phyloP scores from a whole-genome alignment of 225 moss, liverwort and hornwort genomes.

The Neckera pumila region DNA sequence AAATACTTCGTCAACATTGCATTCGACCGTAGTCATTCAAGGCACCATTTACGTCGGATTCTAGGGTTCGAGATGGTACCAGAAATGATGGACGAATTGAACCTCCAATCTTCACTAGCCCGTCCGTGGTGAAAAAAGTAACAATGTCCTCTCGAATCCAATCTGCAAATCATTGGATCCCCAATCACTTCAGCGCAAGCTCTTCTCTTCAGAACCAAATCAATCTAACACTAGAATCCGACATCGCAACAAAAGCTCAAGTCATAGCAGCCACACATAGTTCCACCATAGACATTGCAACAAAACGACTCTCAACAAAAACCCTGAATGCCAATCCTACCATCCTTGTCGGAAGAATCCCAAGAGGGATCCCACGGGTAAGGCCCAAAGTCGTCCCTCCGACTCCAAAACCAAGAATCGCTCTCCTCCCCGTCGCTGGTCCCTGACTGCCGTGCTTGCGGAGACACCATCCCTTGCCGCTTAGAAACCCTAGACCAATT shows the following conservation, averaged over 20 bases:
- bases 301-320: not conserved
- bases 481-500: not conserved
- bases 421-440: constrained; percentile 30
- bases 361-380: constrained; percentile 96
- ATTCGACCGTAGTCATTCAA: not conserved
- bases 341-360: constrained; percentile 46
- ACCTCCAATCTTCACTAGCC: constrained; percentile 78
- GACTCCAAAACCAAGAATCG: constrained; percentile 45
- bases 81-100: constrained; percentile 50
- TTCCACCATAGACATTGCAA: not conserved
- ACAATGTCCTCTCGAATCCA: constrained; percentile 84
- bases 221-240: not conserved
- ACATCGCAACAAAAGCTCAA: not conserved
- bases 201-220: not conserved
- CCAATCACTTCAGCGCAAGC: not conserved
- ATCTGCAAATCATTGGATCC: constrained; percentile 9
- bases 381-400: constrained; percentile 69
- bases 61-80: constrained; percentile 10
- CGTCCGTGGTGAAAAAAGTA: constrained; percentile 83
- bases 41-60: not conserved
- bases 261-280: not conserved
- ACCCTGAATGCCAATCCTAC: not conserved
- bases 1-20: not conserved
- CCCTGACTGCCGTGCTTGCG: constrained; percentile 8
- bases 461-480: not conserved